A percentile compares a stretch with the other conserved stretches of the same genome.
Conservation (phyloP, 495 filamentous ascomycete genomes). For the Daldinia concentrica region DNA sequence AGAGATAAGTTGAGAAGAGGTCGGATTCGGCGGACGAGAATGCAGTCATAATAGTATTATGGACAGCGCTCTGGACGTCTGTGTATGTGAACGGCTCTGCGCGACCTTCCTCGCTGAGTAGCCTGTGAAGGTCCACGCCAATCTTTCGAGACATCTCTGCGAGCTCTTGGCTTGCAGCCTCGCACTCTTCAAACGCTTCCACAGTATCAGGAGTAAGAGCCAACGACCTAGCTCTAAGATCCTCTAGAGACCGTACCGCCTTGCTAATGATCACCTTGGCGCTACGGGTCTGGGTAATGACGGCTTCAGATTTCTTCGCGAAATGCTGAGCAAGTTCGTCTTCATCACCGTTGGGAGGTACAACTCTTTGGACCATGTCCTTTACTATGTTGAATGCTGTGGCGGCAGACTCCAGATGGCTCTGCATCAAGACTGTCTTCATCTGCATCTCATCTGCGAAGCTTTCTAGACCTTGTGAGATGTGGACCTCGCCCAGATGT, state of each 20-base stretch:
- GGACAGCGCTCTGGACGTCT: slow-evolving; percentile 71
- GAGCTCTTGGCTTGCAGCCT: slow-evolving; percentile 70
- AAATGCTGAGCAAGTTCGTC: slow-evolving; percentile 75
- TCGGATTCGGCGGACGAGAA: slow-evolving; percentile 65
- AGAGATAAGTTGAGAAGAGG: slow-evolving; percentile 73
- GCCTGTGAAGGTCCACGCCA: slow-evolving; percentile 68
- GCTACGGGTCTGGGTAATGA: slow-evolving; percentile 79
- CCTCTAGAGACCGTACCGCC: slow-evolving; percentile 77
- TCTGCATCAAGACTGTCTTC: slow-evolving; percentile 78
- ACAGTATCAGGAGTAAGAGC: slow-evolving; percentile 70
- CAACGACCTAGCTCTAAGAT: slow-evolving; percentile 79
- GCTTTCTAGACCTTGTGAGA: slow-evolving; percentile 73
- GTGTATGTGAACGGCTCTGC: slow-evolving; percentile 69
- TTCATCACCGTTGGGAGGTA: slow-evolving; percentile 61
- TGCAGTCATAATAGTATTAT: slow-evolving; percentile 60
- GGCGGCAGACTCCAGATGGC: slow-evolving; percentile 80
- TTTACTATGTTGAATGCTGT: slow-evolving; percentile 70
- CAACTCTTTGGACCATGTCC: slow-evolving; percentile 69
- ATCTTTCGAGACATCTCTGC: slow-evolving; percentile 71
- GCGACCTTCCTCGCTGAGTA: slow-evolving; percentile 80
- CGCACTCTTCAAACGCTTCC: slow-evolving; percentile 64
- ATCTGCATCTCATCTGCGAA: slow-evolving; percentile 83
- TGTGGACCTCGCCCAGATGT: slow-evolving; percentile 83
- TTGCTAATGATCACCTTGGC: slow-evolving; percentile 87
- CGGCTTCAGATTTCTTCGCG: slow-evolving; percentile 72